Evolutionary conservation across 2,329 filamentous ascomycete species (phyloP), one percentile per base, ranked within the genome.

Genomic region (Aureobasidium sp.): DNA sequence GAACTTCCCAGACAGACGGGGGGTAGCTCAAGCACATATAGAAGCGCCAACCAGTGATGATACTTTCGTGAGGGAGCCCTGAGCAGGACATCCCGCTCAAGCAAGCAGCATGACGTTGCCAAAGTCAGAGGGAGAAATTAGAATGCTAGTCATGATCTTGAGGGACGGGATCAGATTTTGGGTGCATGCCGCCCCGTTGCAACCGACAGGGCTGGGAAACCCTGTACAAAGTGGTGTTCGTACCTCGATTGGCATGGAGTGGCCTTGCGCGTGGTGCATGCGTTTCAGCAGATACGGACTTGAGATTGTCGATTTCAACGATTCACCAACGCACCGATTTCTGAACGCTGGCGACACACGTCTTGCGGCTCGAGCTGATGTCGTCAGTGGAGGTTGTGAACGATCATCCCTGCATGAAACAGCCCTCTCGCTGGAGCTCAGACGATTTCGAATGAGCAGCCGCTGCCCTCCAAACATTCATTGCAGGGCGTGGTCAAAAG

Each of bases 61-160:
- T 14, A 31, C 14, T 42, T 55, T 17, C 14, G 53, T 57, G 39
- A 58, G 42, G 37, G 42, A 34, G 41, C 11, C 53, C 49, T 37
- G 41, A 47, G 34, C 22, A 55, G 25, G 27, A 3, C 45, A 22
- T 55, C 25, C 52, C 37, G 52, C 52, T 42, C 22, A 5, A 25
- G 9, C 49, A 53, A 25, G 53, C 53, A 45, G 29, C 41, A 57
- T 57, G 53, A 57, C 53, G 53, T 57, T 57, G 53, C 29, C 29
- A 25, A n/a, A 20, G 17, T 20, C 25, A 39, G 17, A 37, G 41
- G n/a, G 34, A 15, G 20, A 25, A 25, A 25, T 25, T 25, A 25
- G 22, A 25, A 45, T 31, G 20, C 34, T 27, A n/a, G 49, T 53
- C 34, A 27, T 37, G 14, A 14, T 48, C 11, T 17, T 6, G 17